A percentile compares a stretch with the other conserved stretches of the same genome.
These are phyloP conservation scores for Helianthus tuberosus DNA, from an alignment of 129 eudicot species.

Conservation along the genomic window DNA sequence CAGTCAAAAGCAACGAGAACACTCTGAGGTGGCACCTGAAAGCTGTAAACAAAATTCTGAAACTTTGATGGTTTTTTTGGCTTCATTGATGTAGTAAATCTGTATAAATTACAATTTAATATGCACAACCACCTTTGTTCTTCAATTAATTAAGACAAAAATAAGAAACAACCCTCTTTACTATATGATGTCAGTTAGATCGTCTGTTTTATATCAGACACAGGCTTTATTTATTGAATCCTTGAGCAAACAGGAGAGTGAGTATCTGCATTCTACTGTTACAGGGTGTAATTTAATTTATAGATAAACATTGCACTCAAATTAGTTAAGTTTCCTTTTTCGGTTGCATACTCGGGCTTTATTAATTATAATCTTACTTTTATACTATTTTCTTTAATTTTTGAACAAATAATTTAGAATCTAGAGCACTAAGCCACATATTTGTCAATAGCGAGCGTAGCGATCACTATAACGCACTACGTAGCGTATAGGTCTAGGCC, in stretches of 20 bases:
- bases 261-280: constrained; percentile 16
- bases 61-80: neutral
- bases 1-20: neutral
- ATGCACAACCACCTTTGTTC: constrained; percentile 28
- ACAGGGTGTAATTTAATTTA: constrained; percentile 12
- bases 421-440: no score
- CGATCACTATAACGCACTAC: no score
- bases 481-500: no score
- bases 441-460: no score
- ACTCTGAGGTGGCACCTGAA: constrained; percentile 6
- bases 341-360: neutral
- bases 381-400: neutral
- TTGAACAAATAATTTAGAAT: neutral
- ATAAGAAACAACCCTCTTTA: constrained; percentile 29
- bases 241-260: neutral
- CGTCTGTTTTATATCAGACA: constrained; percentile 24
- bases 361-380: neutral
- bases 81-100: constrained; percentile 8
- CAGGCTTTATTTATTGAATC: constrained; percentile 6
- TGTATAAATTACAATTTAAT: constrained; percentile 17
- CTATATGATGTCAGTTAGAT: constrained; percentile 24
- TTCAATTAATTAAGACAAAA: constrained; percentile 17
- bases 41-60: neutral
- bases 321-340: constrained; percentile 2
- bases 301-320: constrained; percentile 23